Evolutionary conservation across 345 rosid species (phyloP), one percentile per base, ranked within the genome.

Genomic region (Rhizophora apiculata): DNA sequence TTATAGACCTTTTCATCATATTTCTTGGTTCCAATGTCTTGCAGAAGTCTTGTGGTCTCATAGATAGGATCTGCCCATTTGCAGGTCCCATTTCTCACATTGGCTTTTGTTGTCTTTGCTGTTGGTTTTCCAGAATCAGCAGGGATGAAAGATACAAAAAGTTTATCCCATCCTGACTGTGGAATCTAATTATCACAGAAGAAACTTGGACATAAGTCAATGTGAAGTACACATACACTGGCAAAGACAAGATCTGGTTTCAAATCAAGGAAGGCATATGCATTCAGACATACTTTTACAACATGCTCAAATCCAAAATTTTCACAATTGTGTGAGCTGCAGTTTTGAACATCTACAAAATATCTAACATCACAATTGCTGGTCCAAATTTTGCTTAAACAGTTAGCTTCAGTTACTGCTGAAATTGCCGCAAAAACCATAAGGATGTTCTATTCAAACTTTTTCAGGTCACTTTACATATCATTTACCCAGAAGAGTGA

Each of bases 21-120:
- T 60, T 83, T 89, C 73, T 84, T 95, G 64, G 88, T 90, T 82
- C 81, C 86, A 57, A 80, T 75, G 71, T 95, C 96, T 78, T 86
- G 97, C 64, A 95, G 93, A 75, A 95, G 93, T 79, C 97, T 87
- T 3, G 99, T 92, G 56, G 96, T 88, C 83, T 95, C 99, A 67
- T 95, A 95, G 75, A 95, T 92, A 4, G 99, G 99, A 90, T 95
- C 99, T 24, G 82, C 96, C 99, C 99, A 95, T 79, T 95, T 95
- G 85, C 99, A 95, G 49, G 87, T 82, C 76, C 97, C 96, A 62
- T 91, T 95, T 79, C 99, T 89, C 68, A 92, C 99, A 86, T 82
- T 89, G 61, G 97, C 96, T 82, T 95, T 95, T 22, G 92, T 86
- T 46, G 99, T 92, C 85, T 95, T 95, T 31, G 91, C 88, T 13